Percentiles rank a stretch among this genome's conserved stretches.
phyloP scores from a whole-genome alignment of 306 rosid species.

The Ormosia emarginata region DNA sequence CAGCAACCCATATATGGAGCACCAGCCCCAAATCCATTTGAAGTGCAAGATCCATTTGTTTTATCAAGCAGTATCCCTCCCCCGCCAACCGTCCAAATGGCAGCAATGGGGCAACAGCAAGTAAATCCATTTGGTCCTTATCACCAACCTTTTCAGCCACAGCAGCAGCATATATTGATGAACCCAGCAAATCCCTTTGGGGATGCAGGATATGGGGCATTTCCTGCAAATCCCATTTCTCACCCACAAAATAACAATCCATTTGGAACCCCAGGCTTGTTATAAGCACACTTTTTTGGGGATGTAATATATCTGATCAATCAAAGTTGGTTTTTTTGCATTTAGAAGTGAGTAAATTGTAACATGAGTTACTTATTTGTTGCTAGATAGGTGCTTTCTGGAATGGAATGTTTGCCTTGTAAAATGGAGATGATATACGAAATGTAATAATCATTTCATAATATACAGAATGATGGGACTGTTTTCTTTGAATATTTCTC shows the following conservation, averaged over 20 bases:
- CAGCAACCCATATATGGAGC: constrained; percentile 88
- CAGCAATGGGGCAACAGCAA: constrained; percentile 63
- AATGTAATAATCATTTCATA: constrained; percentile 41
- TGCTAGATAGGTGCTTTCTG: constrained; percentile 37
- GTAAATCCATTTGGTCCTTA: constrained; percentile 86
- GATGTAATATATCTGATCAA: constrained; percentile 26
- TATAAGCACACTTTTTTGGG: constrained; percentile 40
- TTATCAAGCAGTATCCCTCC: constrained; percentile 64
- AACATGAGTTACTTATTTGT: constrained; percentile 36
- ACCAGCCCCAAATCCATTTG: constrained; percentile 93
- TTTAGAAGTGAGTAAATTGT: constrained; percentile 43
- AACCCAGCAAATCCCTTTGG: constrained; percentile 83
- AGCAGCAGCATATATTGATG: constrained; percentile 72
- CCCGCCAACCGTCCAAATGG: constrained; percentile 71
- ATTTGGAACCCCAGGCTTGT: constrained; percentile 85
- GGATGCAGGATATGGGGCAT: constrained; percentile 76
- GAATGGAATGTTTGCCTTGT: constrained; percentile 39
- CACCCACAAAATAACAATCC: constrained; percentile 82
- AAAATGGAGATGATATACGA: constrained; percentile 34
- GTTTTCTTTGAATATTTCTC: constrained; percentile 11
- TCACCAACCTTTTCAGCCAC: constrained; percentile 52
- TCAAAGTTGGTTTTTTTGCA: constrained; percentile 50
- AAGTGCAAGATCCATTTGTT: constrained; percentile 85
- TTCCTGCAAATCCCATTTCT: constrained; percentile 47
- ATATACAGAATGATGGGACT: constrained; percentile 24